Percentiles rank a stretch among this genome's conserved stretches.
Conservation (phyloP, 2,329 filamentous ascomycete species). For the Sporothrix euskadiensis region DNA sequence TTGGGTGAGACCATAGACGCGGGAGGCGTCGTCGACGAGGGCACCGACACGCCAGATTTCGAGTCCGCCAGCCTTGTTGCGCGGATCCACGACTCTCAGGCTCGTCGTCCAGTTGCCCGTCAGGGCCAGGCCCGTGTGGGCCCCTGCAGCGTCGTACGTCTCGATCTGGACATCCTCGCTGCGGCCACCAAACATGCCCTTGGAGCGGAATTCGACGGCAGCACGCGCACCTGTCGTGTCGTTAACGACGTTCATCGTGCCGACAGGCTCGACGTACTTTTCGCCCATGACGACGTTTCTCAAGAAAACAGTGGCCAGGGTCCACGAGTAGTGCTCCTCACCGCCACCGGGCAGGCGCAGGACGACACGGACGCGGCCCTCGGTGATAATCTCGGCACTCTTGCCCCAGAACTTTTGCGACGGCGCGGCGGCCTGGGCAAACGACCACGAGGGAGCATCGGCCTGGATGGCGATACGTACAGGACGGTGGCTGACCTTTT, state of each 20-base stretch:
- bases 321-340: constrained; percentile 87
- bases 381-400: constrained; percentile 88
- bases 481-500: constrained; percentile 92
- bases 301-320: constrained; percentile 82
- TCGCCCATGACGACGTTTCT: constrained; percentile 97
- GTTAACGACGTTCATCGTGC: constrained; percentile 81
- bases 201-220: constrained; percentile 85
- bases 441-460: constrained; percentile 80
- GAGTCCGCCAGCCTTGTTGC: constrained; percentile 55
- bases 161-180: constrained; percentile 86
- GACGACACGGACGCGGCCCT: constrained; percentile 78
- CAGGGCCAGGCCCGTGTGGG: constrained; percentile 66
- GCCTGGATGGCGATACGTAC: constrained; percentile 93
- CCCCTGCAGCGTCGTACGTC: constrained; percentile 66
- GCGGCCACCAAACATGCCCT: constrained; percentile 95
- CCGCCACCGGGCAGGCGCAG: constrained; percentile 63
- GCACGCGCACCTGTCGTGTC: constrained; percentile 83
- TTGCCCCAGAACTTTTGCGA: constrained; percentile 99
- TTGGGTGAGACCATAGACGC: constrained; percentile 82
- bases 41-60: constrained; percentile 77
- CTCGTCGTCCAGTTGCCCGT: constrained; percentile 81
- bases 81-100: constrained; percentile 58
- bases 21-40: constrained; percentile 75
- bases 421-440: constrained; percentile 82
- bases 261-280: constrained; percentile 95